Conservation (phyloP, 75 land plant species). For the Ceratopteris richardii region DNA sequence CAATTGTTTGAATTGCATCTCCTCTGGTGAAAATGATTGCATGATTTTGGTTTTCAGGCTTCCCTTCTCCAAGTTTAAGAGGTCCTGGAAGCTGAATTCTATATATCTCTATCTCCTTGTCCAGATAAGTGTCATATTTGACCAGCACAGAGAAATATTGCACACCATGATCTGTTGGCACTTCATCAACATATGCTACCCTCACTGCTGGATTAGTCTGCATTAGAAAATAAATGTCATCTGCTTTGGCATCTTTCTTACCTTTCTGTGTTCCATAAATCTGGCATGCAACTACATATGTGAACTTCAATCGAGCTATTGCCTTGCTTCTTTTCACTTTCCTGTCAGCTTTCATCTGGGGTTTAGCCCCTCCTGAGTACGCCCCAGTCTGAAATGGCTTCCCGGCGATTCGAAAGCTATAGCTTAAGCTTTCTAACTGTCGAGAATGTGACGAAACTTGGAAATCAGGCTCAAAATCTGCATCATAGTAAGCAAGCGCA, state of each 20-base stretch:
- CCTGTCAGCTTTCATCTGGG: too few species aligned
- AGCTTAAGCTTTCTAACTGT: not conserved
- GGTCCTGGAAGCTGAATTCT: constrained; percentile 31
- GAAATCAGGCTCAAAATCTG: constrained; percentile 27
- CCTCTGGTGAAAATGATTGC: constrained; percentile 37
- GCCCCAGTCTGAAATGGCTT: too few species aligned
- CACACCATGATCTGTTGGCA: not conserved
- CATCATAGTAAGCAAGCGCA: constrained; percentile 28
- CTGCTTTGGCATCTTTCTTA: constrained; percentile 15
- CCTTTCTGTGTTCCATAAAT: constrained; percentile 33
- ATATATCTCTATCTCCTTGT: constrained; percentile 33
- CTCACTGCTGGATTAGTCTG: constrained; percentile 16
- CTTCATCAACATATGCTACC: constrained; percentile 34
- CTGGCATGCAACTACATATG: constrained; percentile 37
- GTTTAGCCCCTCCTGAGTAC: too few species aligned
- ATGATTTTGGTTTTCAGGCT: constrained; percentile 43
- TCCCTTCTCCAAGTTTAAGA: constrained; percentile 38
- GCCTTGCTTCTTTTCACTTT: constrained; percentile 4
- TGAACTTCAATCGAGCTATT: constrained; percentile 27
- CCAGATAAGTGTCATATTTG: constrained; percentile 19
- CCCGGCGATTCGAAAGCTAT: not conserved
- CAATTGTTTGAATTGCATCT: constrained; percentile 38
- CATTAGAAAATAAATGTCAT: constrained; percentile 28
- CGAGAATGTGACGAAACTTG: not conserved
- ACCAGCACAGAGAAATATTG: constrained; percentile 27